Evolutionary conservation across 257 asterid genomes (phyloP).

Genomic region (Eucommia ulmoides): DNA sequence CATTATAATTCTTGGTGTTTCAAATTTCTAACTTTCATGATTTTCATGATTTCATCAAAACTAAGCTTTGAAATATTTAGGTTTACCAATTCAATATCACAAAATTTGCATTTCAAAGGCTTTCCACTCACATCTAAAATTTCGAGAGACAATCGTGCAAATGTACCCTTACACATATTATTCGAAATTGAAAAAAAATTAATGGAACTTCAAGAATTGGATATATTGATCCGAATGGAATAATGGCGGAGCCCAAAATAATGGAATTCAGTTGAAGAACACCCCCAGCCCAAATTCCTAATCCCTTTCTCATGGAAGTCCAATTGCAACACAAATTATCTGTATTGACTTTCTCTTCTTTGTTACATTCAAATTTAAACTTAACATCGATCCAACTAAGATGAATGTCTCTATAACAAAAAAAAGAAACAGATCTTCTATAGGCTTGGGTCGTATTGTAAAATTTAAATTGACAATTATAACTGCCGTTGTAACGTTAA

Average conservation of each 20-base stretch:
- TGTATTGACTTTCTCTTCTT: constrained; percentile 8
- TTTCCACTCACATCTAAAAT: constrained; percentile 56
- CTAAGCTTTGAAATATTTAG: constrained; percentile 19
- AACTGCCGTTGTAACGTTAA: too few relatives aligned
- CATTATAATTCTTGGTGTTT: constrained; percentile 17
- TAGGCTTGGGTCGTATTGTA: too few relatives aligned
- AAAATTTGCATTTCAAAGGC: constrained; percentile 59
- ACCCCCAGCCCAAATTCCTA: constrained; percentile 59
- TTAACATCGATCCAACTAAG: constrained; percentile 71
- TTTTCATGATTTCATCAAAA: constrained; percentile 18
- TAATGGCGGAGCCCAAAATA: constrained; percentile 56
- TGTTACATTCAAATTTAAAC: constrained; percentile 13
- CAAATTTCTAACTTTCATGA: constrained; percentile 22
- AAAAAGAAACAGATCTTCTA: too few relatives aligned
- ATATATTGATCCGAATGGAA: constrained; percentile 75
- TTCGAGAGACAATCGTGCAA: constrained; percentile 52
- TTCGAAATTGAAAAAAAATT: constrained; percentile 18
- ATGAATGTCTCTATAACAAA: constrained; percentile 46
- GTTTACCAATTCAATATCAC: constrained; percentile 64
- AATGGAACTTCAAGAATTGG: constrained; percentile 46
- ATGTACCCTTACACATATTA: constrained; percentile 14
- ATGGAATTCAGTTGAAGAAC: constrained; percentile 57
- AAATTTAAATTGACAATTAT: too few relatives aligned
- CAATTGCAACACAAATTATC: constrained; percentile 11
- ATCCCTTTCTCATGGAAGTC: constrained; percentile 22